These are phyloP conservation scores for Acer negundo DNA, from an alignment of 345 rosid genomes.

Conservation along the genomic window DNA sequence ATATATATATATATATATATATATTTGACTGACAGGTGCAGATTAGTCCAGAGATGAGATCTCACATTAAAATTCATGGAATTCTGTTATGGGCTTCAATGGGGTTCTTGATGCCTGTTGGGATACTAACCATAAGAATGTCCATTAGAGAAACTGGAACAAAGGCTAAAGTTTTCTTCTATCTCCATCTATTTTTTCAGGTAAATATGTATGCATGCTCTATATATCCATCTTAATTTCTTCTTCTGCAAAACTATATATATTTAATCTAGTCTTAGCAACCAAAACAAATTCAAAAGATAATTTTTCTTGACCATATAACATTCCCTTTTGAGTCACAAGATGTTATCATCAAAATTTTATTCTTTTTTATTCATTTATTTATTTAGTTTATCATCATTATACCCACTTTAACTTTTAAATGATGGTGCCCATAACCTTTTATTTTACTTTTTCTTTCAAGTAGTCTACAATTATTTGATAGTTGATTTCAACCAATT, in stretches of 20 bases:
- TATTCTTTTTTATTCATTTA: constrained; percentile 16
- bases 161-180: constrained; percentile 50
- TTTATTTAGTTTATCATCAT: constrained; percentile 21
- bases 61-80: constrained; percentile 70
- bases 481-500: constrained; percentile 6
- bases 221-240: not conserved
- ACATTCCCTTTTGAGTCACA: constrained; percentile 6
- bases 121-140: constrained; percentile 68
- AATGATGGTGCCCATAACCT: constrained; percentile 44
- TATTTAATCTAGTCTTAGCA: not conserved
- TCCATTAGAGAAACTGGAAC: constrained; percentile 44
- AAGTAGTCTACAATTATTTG: constrained; percentile 1
- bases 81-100: constrained; percentile 77
- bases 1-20: not conserved
- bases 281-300: not conserved
- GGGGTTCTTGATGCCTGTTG: constrained; percentile 81
- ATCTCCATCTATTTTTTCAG: constrained; percentile 68
- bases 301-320: not conserved
- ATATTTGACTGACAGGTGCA: constrained; percentile 17
- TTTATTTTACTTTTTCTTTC: not conserved
- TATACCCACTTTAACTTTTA: constrained; percentile 35
- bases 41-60: constrained; percentile 47
- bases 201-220: constrained; percentile 32
- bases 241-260: constrained; percentile 6
- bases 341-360: constrained; percentile 20